Percentiles rank a stretch among this genome's conserved stretches.
Evolutionary conservation across 2,329 filamentous ascomycete genomes (phyloP).

Genomic region (Raffaelea arxii): DNA sequence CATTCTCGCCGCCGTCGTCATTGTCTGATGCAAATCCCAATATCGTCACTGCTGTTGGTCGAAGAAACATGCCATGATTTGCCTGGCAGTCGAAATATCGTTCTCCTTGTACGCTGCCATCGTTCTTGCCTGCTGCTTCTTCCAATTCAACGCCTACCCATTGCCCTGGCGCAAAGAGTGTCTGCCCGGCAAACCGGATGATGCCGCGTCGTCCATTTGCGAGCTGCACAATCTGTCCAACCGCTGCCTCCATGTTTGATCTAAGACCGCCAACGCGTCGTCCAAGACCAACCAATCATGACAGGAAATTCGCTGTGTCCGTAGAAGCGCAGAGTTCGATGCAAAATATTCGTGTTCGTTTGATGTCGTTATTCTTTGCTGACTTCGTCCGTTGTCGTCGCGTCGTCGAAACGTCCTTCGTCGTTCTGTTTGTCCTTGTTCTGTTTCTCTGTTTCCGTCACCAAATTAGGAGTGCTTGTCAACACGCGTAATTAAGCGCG

Average conservation of each 20-base stretch:
- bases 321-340: too few relatives aligned
- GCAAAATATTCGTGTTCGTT: too few relatives aligned
- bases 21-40: slow-evolving; percentile 20
- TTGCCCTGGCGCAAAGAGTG: slow-evolving; percentile 69
- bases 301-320: too few relatives aligned
- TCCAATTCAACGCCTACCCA: slow-evolving; percentile 89
- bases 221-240: slow-evolving; percentile 70
- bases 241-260: slow-evolving; percentile 37
- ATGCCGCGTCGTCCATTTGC: slow-evolving; percentile 66
- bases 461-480: too few relatives aligned
- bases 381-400: background rate
- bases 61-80: slow-evolving; percentile 76
- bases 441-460: too few relatives aligned
- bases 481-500: background rate
- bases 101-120: slow-evolving; percentile 80
- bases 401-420: background rate
- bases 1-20: slow-evolving; percentile 9
- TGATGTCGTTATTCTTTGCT: background rate
- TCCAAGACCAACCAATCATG: slow-evolving; percentile 1
- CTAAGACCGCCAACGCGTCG: slow-evolving; percentile 3
- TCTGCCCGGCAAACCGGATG: slow-evolving; percentile 73
- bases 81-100: slow-evolving; percentile 80
- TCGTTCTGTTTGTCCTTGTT: too few relatives aligned
- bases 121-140: slow-evolving; percentile 78
- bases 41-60: slow-evolving; percentile 57